phyloP scores from a whole-genome alignment of 2,329 filamentous ascomycete species.

The Triangularia setosa region DNA sequence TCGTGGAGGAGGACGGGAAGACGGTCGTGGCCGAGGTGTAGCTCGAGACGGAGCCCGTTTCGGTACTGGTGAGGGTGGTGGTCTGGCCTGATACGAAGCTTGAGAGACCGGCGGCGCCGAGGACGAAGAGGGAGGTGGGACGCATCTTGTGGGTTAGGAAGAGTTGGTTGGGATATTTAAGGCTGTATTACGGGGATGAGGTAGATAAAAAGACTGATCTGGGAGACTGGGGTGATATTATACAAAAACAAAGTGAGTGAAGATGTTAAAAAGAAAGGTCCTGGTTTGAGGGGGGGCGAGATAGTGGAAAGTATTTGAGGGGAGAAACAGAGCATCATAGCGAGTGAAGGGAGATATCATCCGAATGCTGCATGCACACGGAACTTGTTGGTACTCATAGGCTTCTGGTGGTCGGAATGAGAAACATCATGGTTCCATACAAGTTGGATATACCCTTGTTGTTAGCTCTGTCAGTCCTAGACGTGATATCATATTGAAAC shows the following conservation, averaged over 20 bases:
- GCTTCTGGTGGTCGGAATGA: neutral
- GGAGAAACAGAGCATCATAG: neutral
- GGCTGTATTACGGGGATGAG: too few species aligned
- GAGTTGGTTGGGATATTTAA: neutral
- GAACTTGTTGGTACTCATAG: too few species aligned
- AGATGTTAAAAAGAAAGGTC: neutral
- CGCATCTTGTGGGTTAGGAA: slow-evolving; percentile 22
- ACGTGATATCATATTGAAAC: neutral
- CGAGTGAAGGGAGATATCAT: neutral
- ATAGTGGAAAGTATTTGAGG: neutral
- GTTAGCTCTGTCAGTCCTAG: neutral
- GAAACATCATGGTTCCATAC: neutral
- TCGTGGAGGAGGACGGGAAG: neutral
- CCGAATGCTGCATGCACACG: neutral
- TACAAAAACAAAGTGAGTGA: neutral
- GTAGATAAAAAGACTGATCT: neutral
- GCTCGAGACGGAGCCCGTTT: slow-evolving; percentile 23
- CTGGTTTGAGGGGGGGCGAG: neutral
- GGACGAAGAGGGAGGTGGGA: slow-evolving; percentile 20
- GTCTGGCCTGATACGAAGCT: slow-evolving; percentile 24
- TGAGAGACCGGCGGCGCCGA: slow-evolving; percentile 12
- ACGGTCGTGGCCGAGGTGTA: slow-evolving; percentile 23
- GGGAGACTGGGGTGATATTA: neutral
- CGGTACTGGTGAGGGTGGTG: slow-evolving; percentile 18
- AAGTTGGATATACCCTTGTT: neutral